Conservation (phyloP, 2,329 filamentous ascomycete genomes). For the Coleophoma eucalyptorum region DNA sequence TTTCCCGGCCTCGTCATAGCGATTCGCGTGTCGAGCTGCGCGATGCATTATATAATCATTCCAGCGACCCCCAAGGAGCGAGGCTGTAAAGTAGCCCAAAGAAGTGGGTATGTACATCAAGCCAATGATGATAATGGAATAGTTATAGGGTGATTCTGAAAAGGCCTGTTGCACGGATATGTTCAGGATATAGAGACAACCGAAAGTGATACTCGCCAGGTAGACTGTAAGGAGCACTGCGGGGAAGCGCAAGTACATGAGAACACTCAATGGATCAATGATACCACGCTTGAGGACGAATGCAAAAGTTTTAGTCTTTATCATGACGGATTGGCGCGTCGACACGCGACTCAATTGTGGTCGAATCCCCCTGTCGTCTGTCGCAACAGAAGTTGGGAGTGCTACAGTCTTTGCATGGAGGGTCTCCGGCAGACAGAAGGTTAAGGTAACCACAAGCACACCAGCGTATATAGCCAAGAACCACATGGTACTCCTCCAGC, state of each 20-base stretch:
- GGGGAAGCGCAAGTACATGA: constrained; percentile 70
- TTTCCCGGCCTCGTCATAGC: constrained; percentile 63
- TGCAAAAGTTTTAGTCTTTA: constrained; percentile 50
- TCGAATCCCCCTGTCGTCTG: constrained; percentile 5
- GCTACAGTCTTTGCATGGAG: constrained; percentile 30
- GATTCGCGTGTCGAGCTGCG: constrained; percentile 65
- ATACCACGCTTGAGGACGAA: constrained; percentile 55
- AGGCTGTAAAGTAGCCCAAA: constrained; percentile 67
- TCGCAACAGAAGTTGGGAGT: constrained; percentile 1
- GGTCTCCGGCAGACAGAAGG: constrained; percentile 64
- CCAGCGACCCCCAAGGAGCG: constrained; percentile 70
- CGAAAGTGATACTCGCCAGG: constrained; percentile 72
- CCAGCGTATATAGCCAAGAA: constrained; percentile 70
- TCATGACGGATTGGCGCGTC: constrained; percentile 57
- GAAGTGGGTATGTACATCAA: constrained; percentile 75
- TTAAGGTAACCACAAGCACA: constrained; percentile 48
- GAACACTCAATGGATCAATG: constrained; percentile 68
- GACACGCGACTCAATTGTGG: constrained; percentile 44
- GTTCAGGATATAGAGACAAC: constrained; percentile 72
- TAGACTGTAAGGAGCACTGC: constrained; percentile 71
- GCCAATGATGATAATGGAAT: constrained; percentile 64
- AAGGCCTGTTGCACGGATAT: constrained; percentile 73
- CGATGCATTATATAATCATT: constrained; percentile 78
- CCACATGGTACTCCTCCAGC: constrained; percentile 78
- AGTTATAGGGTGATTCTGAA: constrained; percentile 62